phyloP scores from a whole-genome alignment of 1,284 basidiomycete genomes.

The Mycena citricolor region DNA sequence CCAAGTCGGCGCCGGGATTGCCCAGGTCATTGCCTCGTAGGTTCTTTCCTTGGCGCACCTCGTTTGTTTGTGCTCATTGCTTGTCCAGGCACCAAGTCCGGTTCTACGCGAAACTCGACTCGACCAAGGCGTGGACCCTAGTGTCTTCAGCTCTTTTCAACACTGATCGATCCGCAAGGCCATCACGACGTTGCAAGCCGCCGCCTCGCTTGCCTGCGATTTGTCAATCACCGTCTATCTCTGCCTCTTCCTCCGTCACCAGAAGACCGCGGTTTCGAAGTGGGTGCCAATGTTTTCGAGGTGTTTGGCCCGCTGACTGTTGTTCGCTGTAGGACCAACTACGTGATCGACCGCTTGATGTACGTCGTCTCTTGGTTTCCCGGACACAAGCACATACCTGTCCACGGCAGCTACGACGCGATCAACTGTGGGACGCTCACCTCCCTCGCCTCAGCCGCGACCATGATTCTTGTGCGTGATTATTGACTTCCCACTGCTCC shows the following conservation, averaged over 20 bases:
- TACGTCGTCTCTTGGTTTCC: too few species aligned
- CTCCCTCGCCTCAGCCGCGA: conserved; percentile 21
- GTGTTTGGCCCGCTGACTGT: too few species aligned
- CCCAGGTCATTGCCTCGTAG: conserved; percentile 1
- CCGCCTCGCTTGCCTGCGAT: conserved; percentile 19
- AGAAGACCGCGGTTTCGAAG: conserved; percentile 19
- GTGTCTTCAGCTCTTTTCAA: not conserved
- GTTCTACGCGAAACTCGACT: too few species aligned
- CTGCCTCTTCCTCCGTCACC: conserved; percentile 14
- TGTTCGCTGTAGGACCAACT: conserved; percentile 18
- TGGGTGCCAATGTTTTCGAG: conserved; percentile 3
- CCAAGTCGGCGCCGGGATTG: not conserved
- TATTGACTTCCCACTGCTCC: not conserved
- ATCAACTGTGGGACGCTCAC: conserved; percentile 27
- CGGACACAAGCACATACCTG: too few species aligned
- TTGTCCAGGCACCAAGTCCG: too few species aligned
- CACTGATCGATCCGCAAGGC: conserved; percentile 5
- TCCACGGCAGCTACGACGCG: conserved; percentile 5
- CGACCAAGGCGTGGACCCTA: not conserved
- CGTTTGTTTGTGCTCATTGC: conserved; percentile 19
- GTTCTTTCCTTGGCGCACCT: conserved; percentile 22
- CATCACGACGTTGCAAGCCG: conserved; percentile 21
- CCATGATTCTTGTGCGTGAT: conserved; percentile 23
- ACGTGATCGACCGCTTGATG: conserved; percentile 23
- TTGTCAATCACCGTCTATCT: conserved; percentile 22